Conservation (phyloP, 257 asterid genomes). For the Gentiana straminea region DNA sequence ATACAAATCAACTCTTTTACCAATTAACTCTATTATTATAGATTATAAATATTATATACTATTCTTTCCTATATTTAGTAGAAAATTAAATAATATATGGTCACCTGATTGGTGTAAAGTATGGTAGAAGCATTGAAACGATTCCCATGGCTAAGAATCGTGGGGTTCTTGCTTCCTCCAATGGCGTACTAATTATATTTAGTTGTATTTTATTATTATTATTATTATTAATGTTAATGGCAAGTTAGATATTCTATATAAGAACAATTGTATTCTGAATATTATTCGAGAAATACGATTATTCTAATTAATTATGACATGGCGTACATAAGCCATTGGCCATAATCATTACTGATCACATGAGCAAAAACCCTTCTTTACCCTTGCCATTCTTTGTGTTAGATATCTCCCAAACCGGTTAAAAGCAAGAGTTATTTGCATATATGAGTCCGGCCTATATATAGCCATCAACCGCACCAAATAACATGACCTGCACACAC, state of each 20-base stretch:
- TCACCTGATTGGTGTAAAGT: constrained; percentile 41
- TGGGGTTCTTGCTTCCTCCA: constrained; percentile 75
- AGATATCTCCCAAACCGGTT: constrained; percentile 81
- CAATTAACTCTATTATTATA: too few relatives aligned
- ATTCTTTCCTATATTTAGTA: too few relatives aligned
- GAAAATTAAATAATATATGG: too few relatives aligned
- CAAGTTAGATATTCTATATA: too few relatives aligned
- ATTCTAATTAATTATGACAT: too few relatives aligned
- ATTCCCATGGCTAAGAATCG: constrained; percentile 82
- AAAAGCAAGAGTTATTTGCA: constrained; percentile 82
- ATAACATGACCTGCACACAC: constrained; percentile 37
- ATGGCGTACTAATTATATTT: constrained; percentile 82
- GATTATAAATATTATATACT: too few relatives aligned
- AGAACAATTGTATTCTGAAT: too few relatives aligned
- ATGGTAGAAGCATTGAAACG: constrained; percentile 62
- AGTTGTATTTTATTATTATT: too few relatives aligned
- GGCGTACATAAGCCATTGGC: constrained; percentile 24
- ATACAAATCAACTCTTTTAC: too few relatives aligned
- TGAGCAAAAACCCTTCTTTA: constrained; percentile 63
- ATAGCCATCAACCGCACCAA: constrained; percentile 54
- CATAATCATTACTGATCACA: constrained; percentile 81
- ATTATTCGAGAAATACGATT: too few relatives aligned
- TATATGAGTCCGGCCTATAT: constrained; percentile 24
- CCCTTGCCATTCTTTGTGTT: constrained; percentile 84
- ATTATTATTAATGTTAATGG: too few relatives aligned